Percentiles rank a stretch among this genome's conserved stretches.
These are phyloP conservation scores for Rhizopus delemar DNA, from an alignment of 371 early-diverging fungal species.

Conservation along the genomic window DNA sequence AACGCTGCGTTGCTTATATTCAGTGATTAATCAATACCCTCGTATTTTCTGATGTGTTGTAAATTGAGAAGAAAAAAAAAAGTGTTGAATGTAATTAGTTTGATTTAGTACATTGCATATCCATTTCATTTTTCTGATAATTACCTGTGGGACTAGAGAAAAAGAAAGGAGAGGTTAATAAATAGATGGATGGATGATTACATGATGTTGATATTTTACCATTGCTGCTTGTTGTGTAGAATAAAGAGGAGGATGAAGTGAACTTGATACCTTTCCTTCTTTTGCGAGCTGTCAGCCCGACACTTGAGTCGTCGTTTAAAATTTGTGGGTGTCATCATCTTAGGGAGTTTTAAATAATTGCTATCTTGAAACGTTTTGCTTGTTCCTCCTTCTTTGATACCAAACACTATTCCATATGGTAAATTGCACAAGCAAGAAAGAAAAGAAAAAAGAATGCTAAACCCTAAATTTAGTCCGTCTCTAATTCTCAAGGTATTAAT, in stretches of 20 bases:
- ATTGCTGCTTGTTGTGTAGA: constrained; percentile 24
- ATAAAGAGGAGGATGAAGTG: constrained; percentile 24
- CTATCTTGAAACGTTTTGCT: constrained; percentile 6
- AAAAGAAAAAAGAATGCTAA: neutral
- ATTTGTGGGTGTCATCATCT: neutral
- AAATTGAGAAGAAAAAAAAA: too few relatives aligned
- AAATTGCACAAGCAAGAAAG: neutral
- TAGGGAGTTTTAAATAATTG: constrained; percentile 3
- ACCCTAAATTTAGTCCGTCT: constrained; percentile 53
- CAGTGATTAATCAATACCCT: too few relatives aligned
- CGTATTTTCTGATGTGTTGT: too few relatives aligned
- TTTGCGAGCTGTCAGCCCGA: neutral
- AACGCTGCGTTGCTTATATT: too few relatives aligned
- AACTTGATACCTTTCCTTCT: neutral
- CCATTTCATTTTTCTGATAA: too few relatives aligned
- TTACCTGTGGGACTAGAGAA: constrained; percentile 31
- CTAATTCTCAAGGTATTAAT: constrained; percentile 81
- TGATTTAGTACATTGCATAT: too few relatives aligned
- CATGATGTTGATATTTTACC: constrained; percentile 11
- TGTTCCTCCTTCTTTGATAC: neutral
- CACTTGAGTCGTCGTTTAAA: neutral
- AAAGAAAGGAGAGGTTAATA: constrained; percentile 21
- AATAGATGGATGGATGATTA: constrained; percentile 11
- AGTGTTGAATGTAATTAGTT: too few relatives aligned
- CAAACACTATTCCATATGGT: neutral